Percentiles rank a stretch among this genome's conserved stretches.
Conservation (phyloP, 208 protist species). For the Phytomonas francai region DNA sequence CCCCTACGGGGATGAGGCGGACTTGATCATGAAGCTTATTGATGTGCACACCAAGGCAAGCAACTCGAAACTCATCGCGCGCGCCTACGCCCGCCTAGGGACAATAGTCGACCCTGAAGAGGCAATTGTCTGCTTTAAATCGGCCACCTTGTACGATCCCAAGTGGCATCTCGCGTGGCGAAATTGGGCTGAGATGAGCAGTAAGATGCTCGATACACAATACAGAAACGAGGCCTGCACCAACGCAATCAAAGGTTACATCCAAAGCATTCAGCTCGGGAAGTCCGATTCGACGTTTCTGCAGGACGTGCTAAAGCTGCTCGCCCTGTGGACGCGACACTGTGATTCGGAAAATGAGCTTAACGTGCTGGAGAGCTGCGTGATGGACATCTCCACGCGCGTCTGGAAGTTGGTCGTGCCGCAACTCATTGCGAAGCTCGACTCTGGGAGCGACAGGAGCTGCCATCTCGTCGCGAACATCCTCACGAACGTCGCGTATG, state of each 20-base stretch:
- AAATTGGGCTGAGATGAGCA: conserved; percentile 72
- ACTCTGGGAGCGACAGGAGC: conserved; percentile 87
- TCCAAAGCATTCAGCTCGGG: conserved; percentile 73
- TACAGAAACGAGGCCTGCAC: conserved; percentile 45
- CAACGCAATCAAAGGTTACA: conserved; percentile 79
- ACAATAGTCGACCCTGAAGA: conserved; percentile 43
- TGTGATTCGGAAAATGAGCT: conserved; percentile 62
- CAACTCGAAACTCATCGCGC: conserved; percentile 48
- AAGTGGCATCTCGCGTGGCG: conserved; percentile 82
- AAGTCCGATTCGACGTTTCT: conserved; percentile 72
- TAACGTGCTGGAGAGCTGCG: conserved; percentile 83
- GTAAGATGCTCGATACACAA: conserved; percentile 36
- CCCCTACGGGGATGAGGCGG: conserved; percentile 59
- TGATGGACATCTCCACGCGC: conserved; percentile 91
- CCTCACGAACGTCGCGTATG: conserved; percentile 88
- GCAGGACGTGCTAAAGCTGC: conserved; percentile 98
- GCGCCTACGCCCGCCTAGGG: conserved; percentile 72
- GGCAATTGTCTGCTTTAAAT: conserved; percentile 68
- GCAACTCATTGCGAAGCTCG: conserved; percentile 97
- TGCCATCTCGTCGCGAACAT: conserved; percentile 91
- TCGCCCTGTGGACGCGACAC: conserved; percentile 96
- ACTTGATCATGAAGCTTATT: conserved; percentile 79
- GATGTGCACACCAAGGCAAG: conserved; percentile 73
- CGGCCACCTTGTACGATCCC: conserved; percentile 68
- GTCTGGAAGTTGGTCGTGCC: conserved; percentile 99